Conservation (phyloP, 495 filamentous ascomycete species). For the Delitschia confertaspora region DNA sequence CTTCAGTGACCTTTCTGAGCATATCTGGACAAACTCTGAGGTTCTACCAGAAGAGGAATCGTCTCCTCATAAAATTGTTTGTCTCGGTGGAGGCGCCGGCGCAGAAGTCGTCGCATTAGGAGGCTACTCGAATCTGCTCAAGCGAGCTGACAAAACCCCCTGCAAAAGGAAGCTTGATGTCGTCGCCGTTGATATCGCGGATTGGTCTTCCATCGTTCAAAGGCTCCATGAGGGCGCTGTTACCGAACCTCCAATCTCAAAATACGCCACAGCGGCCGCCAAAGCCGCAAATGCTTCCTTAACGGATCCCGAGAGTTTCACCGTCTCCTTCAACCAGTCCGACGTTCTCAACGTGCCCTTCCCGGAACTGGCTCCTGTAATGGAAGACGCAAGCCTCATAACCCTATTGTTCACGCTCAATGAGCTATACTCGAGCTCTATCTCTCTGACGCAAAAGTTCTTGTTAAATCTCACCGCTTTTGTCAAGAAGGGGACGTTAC, state of each 20-base stretch:
- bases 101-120: conserved; percentile 76
- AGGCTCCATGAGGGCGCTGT: conserved; percentile 43
- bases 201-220: conserved; percentile 57
- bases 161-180: conserved; percentile 39
- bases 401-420: conserved; percentile 95
- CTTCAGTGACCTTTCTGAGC: conserved; percentile 42
- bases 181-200: conserved; percentile 68
- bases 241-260: conserved; percentile 41
- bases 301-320: conserved; percentile 26
- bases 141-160: conserved; percentile 3
- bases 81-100: conserved; percentile 74
- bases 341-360: conserved; percentile 53
- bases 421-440: conserved; percentile 75
- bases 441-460: conserved; percentile 63
- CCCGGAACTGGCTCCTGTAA: conserved; percentile 35
- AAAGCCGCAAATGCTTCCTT: conserved; percentile 40
- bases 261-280: conserved; percentile 47
- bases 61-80: conserved; percentile 5
- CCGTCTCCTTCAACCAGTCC: conserved; percentile 43
- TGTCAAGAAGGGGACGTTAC: conserved; percentile 49
- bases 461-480: conserved; percentile 54
- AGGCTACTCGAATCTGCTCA: conserved; percentile 47
- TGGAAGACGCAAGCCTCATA: conserved; percentile 46
- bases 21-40: conserved; percentile 28
- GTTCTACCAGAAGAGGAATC: conserved; percentile 3